These are phyloP conservation scores for Pythium scleroteichum DNA, from an alignment of 352 stramenopile genomes.

Conservation along the genomic window DNA sequence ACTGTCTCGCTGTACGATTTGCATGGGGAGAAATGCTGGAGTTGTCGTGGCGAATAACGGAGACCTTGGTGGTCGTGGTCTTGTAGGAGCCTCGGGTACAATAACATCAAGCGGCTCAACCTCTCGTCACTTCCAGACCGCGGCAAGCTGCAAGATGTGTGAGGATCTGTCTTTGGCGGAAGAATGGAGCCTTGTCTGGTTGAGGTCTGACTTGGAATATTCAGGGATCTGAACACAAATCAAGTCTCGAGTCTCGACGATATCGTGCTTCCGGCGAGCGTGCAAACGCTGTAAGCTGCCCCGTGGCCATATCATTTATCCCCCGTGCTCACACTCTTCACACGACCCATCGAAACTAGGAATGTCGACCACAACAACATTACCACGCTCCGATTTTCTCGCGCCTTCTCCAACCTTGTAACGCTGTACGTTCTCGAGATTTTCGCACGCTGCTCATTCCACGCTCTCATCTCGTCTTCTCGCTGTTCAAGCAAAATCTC, in stretches of 20 bases:
- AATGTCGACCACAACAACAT: conserved; percentile 4
- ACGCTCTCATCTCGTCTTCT: no score
- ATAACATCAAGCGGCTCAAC: background rate
- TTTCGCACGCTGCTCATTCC: no score
- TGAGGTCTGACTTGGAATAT: background rate
- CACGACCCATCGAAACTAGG: no score
- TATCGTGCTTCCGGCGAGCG: conserved; percentile 1
- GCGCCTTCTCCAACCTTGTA: conserved; percentile 3
- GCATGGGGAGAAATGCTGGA: background rate
- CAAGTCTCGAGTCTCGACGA: conserved; percentile 6
- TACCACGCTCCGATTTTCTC: conserved; percentile 12
- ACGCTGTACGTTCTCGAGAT: conserved; percentile 3
- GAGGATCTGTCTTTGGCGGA: no score
- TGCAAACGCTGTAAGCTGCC: conserved; percentile 1
- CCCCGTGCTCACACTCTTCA: no score
- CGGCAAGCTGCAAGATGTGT: no score
- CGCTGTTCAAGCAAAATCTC: conserved; percentile 10
- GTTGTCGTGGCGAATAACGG: background rate
- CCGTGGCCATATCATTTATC: no score
- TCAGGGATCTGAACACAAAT: background rate
- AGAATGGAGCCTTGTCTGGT: no score
- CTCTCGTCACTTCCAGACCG: no score
- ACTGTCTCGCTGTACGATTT: background rate
- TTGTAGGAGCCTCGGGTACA: background rate
- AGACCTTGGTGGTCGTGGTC: background rate